Conservation (phyloP, 805 yeast species). For the Suhomyces sp. region DNA sequence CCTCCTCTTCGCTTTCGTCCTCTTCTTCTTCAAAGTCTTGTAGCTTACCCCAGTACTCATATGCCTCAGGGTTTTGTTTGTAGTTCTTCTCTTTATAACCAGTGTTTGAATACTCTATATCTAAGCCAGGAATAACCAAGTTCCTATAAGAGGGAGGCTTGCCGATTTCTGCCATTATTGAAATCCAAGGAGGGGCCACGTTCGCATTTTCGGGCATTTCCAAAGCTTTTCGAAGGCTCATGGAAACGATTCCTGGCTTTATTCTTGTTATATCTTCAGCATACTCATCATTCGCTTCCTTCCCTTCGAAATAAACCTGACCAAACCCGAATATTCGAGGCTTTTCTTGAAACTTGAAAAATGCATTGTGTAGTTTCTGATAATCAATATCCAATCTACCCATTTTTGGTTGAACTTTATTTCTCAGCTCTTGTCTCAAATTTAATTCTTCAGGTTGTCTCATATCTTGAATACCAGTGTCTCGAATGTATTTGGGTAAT, state of each 20-base stretch:
- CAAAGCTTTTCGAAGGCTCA: slow-evolving; percentile 61
- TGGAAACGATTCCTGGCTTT: slow-evolving; percentile 69
- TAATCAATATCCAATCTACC: slow-evolving; percentile 85
- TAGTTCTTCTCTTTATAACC: slow-evolving; percentile 27
- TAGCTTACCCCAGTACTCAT: slow-evolving; percentile 34
- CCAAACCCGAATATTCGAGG: slow-evolving; percentile 72
- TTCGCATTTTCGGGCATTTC: slow-evolving; percentile 52
- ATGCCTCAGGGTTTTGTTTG: slow-evolving; percentile 5
- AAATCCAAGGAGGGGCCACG: slow-evolving; percentile 76
- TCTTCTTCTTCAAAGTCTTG: slow-evolving; percentile 50
- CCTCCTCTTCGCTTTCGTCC: slow-evolving; percentile 47
- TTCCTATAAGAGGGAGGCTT: slow-evolving; percentile 81
- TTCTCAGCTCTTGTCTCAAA: slow-evolving; percentile 72
- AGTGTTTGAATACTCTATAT: slow-evolving; percentile 31
- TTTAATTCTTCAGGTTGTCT: slow-evolving; percentile 57
- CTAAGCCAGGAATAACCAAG: slow-evolving; percentile 52
- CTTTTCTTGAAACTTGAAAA: slow-evolving; percentile 74
- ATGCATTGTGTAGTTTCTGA: slow-evolving; percentile 77
- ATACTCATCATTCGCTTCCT: slow-evolving; percentile 49
- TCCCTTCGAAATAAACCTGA: slow-evolving; percentile 75
- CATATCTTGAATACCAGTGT: slow-evolving; percentile 87
- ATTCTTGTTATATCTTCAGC: slow-evolving; percentile 32
- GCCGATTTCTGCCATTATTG: slow-evolving; percentile 65
- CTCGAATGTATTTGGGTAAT: slow-evolving; percentile 72
- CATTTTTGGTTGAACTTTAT: slow-evolving; percentile 84